Evolutionary conservation across 805 yeast genomes (phyloP).

Genomic region (Jamesozyma hellenica): DNA sequence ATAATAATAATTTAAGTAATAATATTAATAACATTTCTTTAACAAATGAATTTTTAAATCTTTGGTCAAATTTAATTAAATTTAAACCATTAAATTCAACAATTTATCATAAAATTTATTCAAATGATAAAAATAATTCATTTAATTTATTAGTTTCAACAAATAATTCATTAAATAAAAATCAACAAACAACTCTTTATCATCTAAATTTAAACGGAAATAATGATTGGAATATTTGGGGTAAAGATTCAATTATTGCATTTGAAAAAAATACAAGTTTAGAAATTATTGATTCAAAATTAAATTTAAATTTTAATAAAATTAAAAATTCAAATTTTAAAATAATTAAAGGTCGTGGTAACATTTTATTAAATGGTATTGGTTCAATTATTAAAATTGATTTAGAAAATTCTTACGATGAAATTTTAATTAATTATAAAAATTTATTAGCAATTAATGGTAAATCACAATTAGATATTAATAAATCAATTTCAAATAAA

Average conservation of each 20-base stretch:
- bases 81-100: conserved; percentile 16
- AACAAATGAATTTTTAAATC: conserved; percentile 16
- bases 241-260: conserved; percentile 21
- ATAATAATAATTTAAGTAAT: conserved; percentile 6
- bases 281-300: conserved; percentile 5
- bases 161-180: conserved; percentile 7
- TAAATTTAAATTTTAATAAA: conserved; percentile 8
- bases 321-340: conserved; percentile 7
- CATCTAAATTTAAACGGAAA: conserved; percentile 16
- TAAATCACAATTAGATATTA: conserved; percentile 20
- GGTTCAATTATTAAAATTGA: conserved; percentile 25
- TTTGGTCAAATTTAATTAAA: conserved; percentile 15
- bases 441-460: conserved; percentile 27
- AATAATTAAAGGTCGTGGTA: conserved; percentile 26
- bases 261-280: conserved; percentile 25
- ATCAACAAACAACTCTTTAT: conserved; percentile 5
- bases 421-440: conserved; percentile 21
- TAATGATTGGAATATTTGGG: conserved; percentile 26
- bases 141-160: conserved; percentile 22
- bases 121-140: conserved; percentile 4
- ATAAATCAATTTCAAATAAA: conserved; percentile 9
- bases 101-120: conserved; percentile 12
- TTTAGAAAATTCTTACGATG: conserved; percentile 17
- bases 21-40: conserved; percentile 2
- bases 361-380: conserved; percentile 11